Evolutionary conservation across 2,329 filamentous ascomycete species (phyloP), one percentile per base, ranked within the genome.

Genomic region (Penicillium sp.): DNA sequence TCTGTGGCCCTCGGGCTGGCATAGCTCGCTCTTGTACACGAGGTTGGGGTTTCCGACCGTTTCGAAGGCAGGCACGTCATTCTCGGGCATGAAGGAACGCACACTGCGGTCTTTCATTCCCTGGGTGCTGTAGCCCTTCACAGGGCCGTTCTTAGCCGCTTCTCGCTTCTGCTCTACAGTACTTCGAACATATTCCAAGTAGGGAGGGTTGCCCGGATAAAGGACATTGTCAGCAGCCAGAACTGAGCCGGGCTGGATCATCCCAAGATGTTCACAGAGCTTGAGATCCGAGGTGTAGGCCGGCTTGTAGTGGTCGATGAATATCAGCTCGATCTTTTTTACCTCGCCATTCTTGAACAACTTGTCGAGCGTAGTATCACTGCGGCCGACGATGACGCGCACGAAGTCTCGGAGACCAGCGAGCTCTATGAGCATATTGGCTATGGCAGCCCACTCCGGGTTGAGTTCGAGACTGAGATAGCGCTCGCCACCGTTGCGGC

Each of bases 251-350:
- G 79, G 76, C 0, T 74, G 76, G 3, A 94, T 76, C 31, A 92
- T 67, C 0, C 79, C 80, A 5, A 92, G 73, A 35, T 87, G 79
- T 72, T 94, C 89, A 65, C 86, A 89, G 0, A 91, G 78, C 72
- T 90, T 90, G 54, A 92, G 70, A 62, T 94, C 90, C 0, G 81
- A 79, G 0, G 81, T 82, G 67, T 92, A 94, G 0, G 85, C 81
- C 0, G 87, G 86, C 70, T 92, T 92, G 71, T 87, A 86, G 69
- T 94, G 89, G 63, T 94, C 90, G 31, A 94, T 74, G 69, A 94
- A 92, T 69, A 91, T 75, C 35, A 92, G 72, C 61, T 90, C 87
- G 53, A 91, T 82, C 41, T 79, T 77, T 22, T 76, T 70, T 22
- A 91, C 67, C 4, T 67, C 63, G 0, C 83, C 83, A 3, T 75